A percentile compares a stretch with the other conserved stretches of the same genome.
Conservation (phyloP, 2,329 filamentous ascomycete genomes). For the Aspergillus tanneri region DNA sequence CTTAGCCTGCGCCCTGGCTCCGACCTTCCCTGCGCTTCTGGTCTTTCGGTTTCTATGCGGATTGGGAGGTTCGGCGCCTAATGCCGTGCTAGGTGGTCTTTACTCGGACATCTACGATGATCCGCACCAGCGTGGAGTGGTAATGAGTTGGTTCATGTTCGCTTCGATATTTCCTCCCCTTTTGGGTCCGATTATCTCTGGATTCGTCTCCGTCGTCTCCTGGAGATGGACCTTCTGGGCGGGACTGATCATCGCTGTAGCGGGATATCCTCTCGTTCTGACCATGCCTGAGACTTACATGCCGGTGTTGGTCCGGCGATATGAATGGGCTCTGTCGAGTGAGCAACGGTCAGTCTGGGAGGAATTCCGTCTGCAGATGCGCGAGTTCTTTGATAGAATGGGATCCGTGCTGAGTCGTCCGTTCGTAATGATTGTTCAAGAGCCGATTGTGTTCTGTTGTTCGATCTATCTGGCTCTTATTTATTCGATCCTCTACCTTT, state of each 20-base stretch:
- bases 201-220: constrained; percentile 32
- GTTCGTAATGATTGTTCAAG: constrained; percentile 66
- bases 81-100: constrained; percentile 40
- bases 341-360: constrained; percentile 28
- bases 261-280: constrained; percentile 58
- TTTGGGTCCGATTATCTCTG: constrained; percentile 41
- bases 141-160: constrained; percentile 22
- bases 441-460: constrained; percentile 67
- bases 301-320: constrained; percentile 60
- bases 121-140: constrained; percentile 30
- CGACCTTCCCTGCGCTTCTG: constrained; percentile 36
- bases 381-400: constrained; percentile 36
- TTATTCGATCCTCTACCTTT: constrained; percentile 68
- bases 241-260: constrained; percentile 61
- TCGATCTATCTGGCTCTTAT: constrained; percentile 68
- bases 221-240: constrained; percentile 55
- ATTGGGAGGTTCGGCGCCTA: constrained; percentile 38
- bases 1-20: constrained; percentile 40
- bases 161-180: constrained; percentile 34
- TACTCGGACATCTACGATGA: constrained; percentile 44
- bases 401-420: constrained; percentile 67
- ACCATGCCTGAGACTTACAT: constrained; percentile 65
- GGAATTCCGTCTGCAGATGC: background rate
- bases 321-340: constrained; percentile 52
- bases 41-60: constrained; percentile 44